A percentile compares a stretch with the other conserved stretches of the same genome.
These are phyloP conservation scores for Thuja plicata DNA, from an alignment of 83 land plant genomes.

Conservation along the genomic window DNA sequence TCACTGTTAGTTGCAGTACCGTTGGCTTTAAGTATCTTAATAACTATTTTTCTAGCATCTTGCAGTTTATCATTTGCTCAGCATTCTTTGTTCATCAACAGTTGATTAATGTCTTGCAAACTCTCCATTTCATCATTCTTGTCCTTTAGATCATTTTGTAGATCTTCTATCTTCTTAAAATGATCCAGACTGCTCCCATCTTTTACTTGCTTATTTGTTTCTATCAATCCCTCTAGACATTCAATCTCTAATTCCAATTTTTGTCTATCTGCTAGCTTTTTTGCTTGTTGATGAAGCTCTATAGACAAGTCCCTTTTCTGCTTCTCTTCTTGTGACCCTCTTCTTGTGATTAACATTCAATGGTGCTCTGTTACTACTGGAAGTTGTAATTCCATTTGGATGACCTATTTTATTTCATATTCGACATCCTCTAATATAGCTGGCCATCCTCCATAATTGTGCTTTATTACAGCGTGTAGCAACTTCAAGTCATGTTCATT, in stretches of 20 bases:
- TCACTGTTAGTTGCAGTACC: not conserved
- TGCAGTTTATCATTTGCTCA: slow-evolving; percentile 9
- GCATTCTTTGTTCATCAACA: not conserved
- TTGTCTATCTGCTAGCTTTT: not conserved
- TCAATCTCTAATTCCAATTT: not conserved
- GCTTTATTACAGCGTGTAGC: too few relatives aligned
- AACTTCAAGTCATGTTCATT: too few relatives aligned
- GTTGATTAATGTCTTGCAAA: slow-evolving; percentile 3
- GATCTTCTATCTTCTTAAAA: slow-evolving; percentile 9
- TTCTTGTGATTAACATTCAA: too few relatives aligned
- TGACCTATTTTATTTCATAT: too few relatives aligned
- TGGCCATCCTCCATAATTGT: too few relatives aligned
- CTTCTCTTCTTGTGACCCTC: too few relatives aligned
- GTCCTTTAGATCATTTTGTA: not conserved
- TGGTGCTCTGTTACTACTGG: too few relatives aligned
- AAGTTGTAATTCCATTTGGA: too few relatives aligned
- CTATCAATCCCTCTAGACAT: not conserved
- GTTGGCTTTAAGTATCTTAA: not conserved
- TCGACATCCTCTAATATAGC: too few relatives aligned
- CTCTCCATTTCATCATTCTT: slow-evolving; percentile 11
- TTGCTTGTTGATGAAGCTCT: not conserved
- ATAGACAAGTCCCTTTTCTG: slow-evolving; percentile 8
- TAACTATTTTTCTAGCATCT: slow-evolving; percentile 3
- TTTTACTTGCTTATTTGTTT: slow-evolving; percentile 1
- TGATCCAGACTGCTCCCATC: not conserved